These are phyloP conservation scores for Glaciozyma martinii DNA, from an alignment of 768 basidiomycete genomes.

Conservation along the genomic window DNA sequence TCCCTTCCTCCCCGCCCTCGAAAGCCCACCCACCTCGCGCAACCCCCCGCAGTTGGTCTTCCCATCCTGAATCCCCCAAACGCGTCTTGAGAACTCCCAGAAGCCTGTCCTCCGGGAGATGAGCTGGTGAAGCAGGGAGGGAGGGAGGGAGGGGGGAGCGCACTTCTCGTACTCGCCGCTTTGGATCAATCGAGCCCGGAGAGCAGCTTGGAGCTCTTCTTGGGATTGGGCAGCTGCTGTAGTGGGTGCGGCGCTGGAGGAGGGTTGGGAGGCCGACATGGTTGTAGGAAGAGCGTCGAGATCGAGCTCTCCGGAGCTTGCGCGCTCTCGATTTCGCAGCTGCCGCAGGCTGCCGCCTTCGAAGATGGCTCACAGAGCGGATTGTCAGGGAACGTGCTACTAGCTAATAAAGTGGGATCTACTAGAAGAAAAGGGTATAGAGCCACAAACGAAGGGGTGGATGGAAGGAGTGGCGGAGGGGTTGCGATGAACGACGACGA, in stretches of 20 bases:
- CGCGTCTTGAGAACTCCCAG: constrained; percentile 79
- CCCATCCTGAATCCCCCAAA: constrained; percentile 71
- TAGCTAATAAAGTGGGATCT: background rate
- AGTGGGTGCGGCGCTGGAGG: background rate
- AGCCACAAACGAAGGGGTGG: background rate
- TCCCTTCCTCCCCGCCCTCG: background rate
- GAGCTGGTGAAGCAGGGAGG: too few species aligned
- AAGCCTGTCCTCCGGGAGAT: too few species aligned
- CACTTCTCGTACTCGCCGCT: constrained; percentile 24
- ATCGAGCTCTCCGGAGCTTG: too few species aligned
- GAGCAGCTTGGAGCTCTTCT: background rate
- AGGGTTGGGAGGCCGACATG: background rate
- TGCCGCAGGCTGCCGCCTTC: too few species aligned
- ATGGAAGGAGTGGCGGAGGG: background rate
- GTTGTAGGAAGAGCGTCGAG: background rate
- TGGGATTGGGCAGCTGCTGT: background rate
- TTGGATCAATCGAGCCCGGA: constrained; percentile 13
- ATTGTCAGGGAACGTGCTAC: background rate
- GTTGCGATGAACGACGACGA: too few species aligned
- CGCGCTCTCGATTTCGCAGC: too few species aligned
- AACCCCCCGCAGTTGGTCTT: constrained; percentile 74
- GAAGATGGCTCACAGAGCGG: background rate
- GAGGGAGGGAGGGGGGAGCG: background rate
- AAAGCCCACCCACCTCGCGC: constrained; percentile 13
- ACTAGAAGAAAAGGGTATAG: background rate